These are phyloP conservation scores for Hypomyces rosellus DNA, from an alignment of 2,329 filamentous ascomycete species.

Conservation along the genomic window DNA sequence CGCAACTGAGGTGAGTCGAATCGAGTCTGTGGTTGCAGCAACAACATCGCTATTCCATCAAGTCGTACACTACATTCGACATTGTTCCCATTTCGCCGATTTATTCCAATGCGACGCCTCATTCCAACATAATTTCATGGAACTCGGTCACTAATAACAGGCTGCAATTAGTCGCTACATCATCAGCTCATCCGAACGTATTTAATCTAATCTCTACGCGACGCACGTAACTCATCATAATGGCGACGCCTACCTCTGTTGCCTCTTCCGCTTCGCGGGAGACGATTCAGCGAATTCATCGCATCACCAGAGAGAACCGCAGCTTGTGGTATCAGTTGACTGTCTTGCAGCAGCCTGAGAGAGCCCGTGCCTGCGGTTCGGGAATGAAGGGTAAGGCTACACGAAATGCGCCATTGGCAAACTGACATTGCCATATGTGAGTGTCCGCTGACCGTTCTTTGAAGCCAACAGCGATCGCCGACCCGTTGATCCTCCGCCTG, in stretches of 20 bases:
- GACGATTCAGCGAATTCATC: conserved; percentile 40
- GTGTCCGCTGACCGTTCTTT: conserved; percentile 14
- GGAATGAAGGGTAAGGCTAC: conserved; percentile 77
- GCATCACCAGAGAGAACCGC: conserved; percentile 63
- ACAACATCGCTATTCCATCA: neutral
- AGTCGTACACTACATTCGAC: too few species aligned
- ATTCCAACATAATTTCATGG: too few species aligned
- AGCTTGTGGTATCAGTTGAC: conserved; percentile 74
- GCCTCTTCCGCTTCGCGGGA: conserved; percentile 27
- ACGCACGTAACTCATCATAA: conserved; percentile 16
- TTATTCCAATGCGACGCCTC: too few species aligned
- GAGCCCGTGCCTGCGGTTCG: conserved; percentile 88
- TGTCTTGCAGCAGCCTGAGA: conserved; percentile 90
- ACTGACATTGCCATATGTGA: neutral
- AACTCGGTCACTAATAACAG: neutral
- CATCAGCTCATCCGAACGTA: neutral
- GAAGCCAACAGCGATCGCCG: conserved; percentile 61
- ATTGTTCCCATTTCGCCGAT: too few species aligned
- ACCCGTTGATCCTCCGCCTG: conserved; percentile 88
- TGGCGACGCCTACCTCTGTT: conserved; percentile 29
- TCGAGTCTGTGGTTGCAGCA: neutral
- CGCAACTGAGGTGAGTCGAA: neutral
- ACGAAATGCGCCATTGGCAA: neutral
- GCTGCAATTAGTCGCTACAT: neutral
- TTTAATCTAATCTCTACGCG: too few species aligned